Conservation (phyloP, 208 protist genomes). For the Ichthyophonus hoferi region DNA sequence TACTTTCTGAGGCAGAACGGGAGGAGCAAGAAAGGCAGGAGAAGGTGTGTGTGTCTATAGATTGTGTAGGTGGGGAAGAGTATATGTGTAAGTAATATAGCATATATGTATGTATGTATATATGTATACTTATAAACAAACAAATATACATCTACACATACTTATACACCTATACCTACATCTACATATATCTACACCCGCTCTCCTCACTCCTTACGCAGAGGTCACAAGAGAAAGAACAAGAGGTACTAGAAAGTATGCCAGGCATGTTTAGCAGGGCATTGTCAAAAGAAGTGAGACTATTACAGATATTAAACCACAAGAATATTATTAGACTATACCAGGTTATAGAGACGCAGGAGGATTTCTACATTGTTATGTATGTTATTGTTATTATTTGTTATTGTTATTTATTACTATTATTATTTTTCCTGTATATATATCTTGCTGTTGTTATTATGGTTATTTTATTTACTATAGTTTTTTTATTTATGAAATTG, state of each 20-base stretch:
- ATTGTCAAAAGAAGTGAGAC: constrained; percentile 40
- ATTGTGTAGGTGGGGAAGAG: too few species aligned
- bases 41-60: neutral
- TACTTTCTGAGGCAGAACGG: neutral
- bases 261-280: neutral
- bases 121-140: neutral
- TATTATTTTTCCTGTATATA: too few species aligned
- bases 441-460: too few species aligned
- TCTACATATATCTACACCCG: neutral
- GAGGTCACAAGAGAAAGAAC: neutral
- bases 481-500: too few species aligned
- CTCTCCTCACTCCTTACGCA: neutral
- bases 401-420: too few species aligned
- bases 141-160: neutral
- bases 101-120: neutral
- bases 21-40: neutral
- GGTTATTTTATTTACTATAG: too few species aligned
- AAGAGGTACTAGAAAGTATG: neutral
- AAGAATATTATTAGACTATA: constrained; percentile 52
- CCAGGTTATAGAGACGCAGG: constrained; percentile 28
- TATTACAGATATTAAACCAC: constrained; percentile 50
- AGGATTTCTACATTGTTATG: constrained; percentile 15
- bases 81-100: too few species aligned
- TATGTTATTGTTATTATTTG: too few species aligned
- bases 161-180: neutral